Evolutionary conservation across 331 rosid genomes (phyloP), one percentile per base, ranked within the genome.

Genomic region (Quercus tomentella): DNA sequence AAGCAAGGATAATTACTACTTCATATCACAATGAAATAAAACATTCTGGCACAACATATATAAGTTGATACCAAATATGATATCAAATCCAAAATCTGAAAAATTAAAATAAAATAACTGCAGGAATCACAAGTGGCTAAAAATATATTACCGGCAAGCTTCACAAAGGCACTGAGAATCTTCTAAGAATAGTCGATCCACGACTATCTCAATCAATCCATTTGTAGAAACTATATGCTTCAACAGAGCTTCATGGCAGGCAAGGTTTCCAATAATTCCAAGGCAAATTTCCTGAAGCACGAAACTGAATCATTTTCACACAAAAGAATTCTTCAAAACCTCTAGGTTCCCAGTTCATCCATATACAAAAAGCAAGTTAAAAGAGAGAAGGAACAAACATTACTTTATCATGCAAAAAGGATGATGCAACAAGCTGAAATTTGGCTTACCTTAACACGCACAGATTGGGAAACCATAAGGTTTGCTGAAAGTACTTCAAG

Each of bases 191-290:
- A 95, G 79, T 77, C 88, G 97, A 63, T 81, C 85, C 71, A 91
- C 89, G 75, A 93, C 83, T 45, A 70, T 75, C 76, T 86, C 92
- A 71, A 86, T 76, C 80, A 95, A 80, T 82, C 92, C 91, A 75
- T 87, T 81, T 74, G 89, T 82, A 4, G 88, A 80, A 75, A 87
- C 79, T 77, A 95, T 68, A 60, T 26, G 85, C 80, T 87, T 84
- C 93, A 90, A 82, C n/a, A 84, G 92, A 83, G 76, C 86, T 81
- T 93, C 93, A 55, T 93, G 97, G 84, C 97, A 95, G 56, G 96
- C 96, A 69, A 93, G 92, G 86, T 95, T 95, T 81, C 96, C 97
- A 60, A 93, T 84, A 76, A 95, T 90, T 77, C 97, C 97, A 33
- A 90, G 80, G 82, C 81, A 54, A 79, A 93, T 90, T 80, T 95